Evolutionary conservation across 352 stramenopile species (phyloP), one percentile per base, ranked within the genome.

Genomic region (Phytopythium aichiense): DNA sequence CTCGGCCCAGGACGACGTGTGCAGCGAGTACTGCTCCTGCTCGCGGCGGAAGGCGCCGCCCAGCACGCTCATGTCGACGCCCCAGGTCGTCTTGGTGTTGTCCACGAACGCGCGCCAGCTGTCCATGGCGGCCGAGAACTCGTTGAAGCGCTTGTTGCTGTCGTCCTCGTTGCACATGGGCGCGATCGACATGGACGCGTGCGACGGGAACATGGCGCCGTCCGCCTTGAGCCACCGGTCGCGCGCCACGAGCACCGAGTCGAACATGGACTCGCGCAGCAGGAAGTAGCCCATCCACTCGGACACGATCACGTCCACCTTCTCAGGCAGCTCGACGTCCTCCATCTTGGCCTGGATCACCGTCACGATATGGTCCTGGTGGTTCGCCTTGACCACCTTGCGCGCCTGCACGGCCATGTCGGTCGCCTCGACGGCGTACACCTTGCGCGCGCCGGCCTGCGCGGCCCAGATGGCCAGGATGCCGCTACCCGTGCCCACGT

Each of bases 271-370:
- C 79, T 99, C 98, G 50, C 98, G 89, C 51, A 99, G 76, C 22
- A 99, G 77, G 60, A 99, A 99, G 81, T 99, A 99, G 60, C 87
- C 87, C 98, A 99, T 99, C 95, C 96, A 99, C 81, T 99, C 97
- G 15, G 94, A 99, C 60, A 99, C 97, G 58, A 99, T 99, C 61
- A 99, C 98, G 74, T 99, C 98, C 33, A 99, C 98, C 67, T 98
- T 96, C 71, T 99, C 94, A 0, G 97, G 96, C 2, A 99, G 81
- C 63, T 98, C 71, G 22, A 99, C 88, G 58, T 99, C 96, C 76
- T 99, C 98, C 6, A 99, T 97, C 69, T 98, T 98, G 58, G 93
- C 89, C 83, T 99, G 95, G 69, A 99, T 99, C 38, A 99, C 97
- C 22, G 97, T 98, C 28, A 99, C 89, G 63, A 99, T 89, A 72